Conservation (phyloP, 2,329 filamentous ascomycete species). For the Diplodia mutila region DNA sequence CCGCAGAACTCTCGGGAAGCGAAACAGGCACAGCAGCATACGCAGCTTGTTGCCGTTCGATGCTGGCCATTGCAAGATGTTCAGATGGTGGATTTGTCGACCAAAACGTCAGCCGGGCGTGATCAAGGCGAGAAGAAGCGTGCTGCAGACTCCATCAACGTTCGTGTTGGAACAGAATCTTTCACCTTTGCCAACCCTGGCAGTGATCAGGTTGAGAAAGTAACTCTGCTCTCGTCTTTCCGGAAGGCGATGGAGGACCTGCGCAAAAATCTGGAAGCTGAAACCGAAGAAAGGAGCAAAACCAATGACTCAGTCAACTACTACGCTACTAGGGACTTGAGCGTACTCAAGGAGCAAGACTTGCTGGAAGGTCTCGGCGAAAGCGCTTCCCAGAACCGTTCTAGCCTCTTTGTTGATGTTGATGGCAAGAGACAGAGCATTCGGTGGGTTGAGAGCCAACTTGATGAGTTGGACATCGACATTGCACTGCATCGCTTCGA, state of each 20-base stretch:
- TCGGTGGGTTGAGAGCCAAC: constrained; percentile 91
- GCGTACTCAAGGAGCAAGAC: constrained; percentile 76
- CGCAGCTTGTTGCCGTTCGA: constrained; percentile 85
- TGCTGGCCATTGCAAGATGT: constrained; percentile 95
- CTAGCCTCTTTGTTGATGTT: constrained; percentile 83
- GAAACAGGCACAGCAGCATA: constrained; percentile 50
- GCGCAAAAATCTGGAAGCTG: constrained; percentile 80
- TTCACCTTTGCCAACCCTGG: constrained; percentile 94
- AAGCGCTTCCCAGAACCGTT: constrained; percentile 69
- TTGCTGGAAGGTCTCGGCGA: constrained; percentile 74
- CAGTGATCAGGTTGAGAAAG: constrained; percentile 76
- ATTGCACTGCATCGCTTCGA: constrained; percentile 91
- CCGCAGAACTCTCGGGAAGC: constrained; percentile 49
- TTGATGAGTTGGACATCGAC: constrained; percentile 95
- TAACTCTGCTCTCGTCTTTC: constrained; percentile 81
- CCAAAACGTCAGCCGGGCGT: constrained; percentile 27
- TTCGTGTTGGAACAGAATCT: constrained; percentile 85
- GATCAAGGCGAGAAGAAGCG: constrained; percentile 27
- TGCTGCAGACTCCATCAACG: constrained; percentile 70
- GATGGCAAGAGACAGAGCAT: constrained; percentile 96
- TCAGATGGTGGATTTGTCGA: constrained; percentile 84
- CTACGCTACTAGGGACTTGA: constrained; percentile 77
- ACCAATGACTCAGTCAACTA: constrained; percentile 84
- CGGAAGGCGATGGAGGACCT: constrained; percentile 92
- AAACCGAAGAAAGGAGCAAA: constrained; percentile 85